Conservation (phyloP, 345 rosid genomes). For the Salix arbutifolia region DNA sequence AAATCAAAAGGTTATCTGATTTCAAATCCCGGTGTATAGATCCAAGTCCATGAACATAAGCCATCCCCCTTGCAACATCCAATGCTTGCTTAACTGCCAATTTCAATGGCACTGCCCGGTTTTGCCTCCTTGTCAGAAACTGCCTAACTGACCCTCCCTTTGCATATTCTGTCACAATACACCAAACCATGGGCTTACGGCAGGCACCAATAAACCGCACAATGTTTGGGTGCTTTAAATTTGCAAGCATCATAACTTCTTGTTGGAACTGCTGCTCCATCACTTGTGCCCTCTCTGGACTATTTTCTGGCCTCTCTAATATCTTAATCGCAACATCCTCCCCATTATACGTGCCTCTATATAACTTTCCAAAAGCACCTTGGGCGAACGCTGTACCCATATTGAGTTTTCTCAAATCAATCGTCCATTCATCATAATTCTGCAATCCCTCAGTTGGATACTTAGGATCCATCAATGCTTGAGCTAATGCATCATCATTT, state of each 20-base stretch:
- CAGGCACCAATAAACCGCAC: constrained; percentile 30
- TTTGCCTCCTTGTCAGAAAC: constrained; percentile 18
- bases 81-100: constrained; percentile 35
- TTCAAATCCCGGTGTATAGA: constrained; percentile 28
- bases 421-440: constrained; percentile 29
- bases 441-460: constrained; percentile 23
- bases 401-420: constrained; percentile 29
- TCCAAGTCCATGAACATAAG: constrained; percentile 27
- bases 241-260: constrained; percentile 31
- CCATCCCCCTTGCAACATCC: constrained; percentile 33
- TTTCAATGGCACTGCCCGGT: constrained; percentile 28
- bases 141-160: constrained; percentile 32
- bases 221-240: constrained; percentile 25
- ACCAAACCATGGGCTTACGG: constrained; percentile 31
- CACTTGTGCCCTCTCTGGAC: constrained; percentile 24
- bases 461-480: constrained; percentile 19
- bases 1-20: constrained; percentile 30
- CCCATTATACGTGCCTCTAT: constrained; percentile 32
- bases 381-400: constrained; percentile 32
- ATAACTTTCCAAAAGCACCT: constrained; percentile 29
- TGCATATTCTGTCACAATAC: constrained; percentile 31
- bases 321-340: constrained; percentile 32
- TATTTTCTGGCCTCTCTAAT: constrained; percentile 29
- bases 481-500: constrained; percentile 24
- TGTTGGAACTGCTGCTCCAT: constrained; percentile 36